A percentile compares a stretch with the other conserved stretches of the same genome.
Conservation (phyloP, 345 rosid genomes). For the Arabis alpina region DNA sequence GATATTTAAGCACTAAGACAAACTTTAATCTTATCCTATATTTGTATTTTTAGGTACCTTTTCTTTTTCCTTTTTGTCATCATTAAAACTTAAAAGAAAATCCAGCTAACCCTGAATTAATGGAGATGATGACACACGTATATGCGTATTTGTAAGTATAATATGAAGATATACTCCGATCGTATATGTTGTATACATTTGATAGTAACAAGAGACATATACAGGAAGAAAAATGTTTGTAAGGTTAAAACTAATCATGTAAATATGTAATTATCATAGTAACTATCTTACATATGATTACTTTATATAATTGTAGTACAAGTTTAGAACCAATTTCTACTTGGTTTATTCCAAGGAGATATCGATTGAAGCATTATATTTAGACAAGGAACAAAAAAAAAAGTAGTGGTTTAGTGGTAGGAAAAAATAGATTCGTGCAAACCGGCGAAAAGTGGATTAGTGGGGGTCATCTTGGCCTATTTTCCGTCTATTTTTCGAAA, state of each 20-base stretch:
- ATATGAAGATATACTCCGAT: background rate
- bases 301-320: too few relatives aligned
- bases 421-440: slow-evolving; percentile 23
- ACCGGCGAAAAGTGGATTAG: slow-evolving; percentile 4
- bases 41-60: slow-evolving; percentile 18
- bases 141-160: background rate
- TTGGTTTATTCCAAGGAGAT: background rate
- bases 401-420: slow-evolving; percentile 25
- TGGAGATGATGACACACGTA: slow-evolving; percentile 20
- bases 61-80: slow-evolving; percentile 29
- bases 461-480: slow-evolving; percentile 4
- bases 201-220: too few relatives aligned
- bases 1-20: slow-evolving; percentile 33
- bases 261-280: too few relatives aligned
- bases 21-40: slow-evolving; percentile 21
- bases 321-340: background rate
- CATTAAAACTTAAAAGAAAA: slow-evolving; percentile 18
- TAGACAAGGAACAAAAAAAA: slow-evolving; percentile 16
- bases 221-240: too few relatives aligned
- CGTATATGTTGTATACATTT: background rate
- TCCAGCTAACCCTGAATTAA: slow-evolving; percentile 22
- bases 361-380: slow-evolving; percentile 7
- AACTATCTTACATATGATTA: too few relatives aligned
- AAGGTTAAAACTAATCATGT: too few relatives aligned
- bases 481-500: background rate